Evolutionary conservation across 768 basidiomycete genomes (phyloP).

Genomic region (Leccinum ochraceum): DNA sequence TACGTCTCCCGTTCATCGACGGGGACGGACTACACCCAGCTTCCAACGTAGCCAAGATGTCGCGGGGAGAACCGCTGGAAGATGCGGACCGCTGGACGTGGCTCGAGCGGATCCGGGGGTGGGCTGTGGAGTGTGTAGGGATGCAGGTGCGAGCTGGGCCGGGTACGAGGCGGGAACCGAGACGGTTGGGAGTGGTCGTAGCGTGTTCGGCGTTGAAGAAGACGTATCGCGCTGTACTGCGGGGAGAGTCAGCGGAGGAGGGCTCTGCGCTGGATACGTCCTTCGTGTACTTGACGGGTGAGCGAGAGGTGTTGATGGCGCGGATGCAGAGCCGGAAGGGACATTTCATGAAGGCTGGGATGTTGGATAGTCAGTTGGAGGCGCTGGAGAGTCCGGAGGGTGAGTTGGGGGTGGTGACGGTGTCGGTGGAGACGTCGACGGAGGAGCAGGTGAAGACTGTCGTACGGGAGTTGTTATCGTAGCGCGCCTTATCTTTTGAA

Average conservation of each 20-base stretch:
- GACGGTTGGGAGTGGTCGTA: slow-evolving; percentile 63
- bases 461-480: neutral
- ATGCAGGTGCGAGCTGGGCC: neutral
- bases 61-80: slow-evolving; percentile 66
- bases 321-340: slow-evolving; percentile 65
- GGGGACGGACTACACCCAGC: slow-evolving; percentile 86
- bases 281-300: slow-evolving; percentile 80
- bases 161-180: neutral
- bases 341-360: slow-evolving; percentile 82
- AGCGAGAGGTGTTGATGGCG: slow-evolving; percentile 52
- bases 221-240: slow-evolving; percentile 78
- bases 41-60: slow-evolving; percentile 88
- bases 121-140: slow-evolving; percentile 42
- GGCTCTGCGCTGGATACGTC: slow-evolving; percentile 44
- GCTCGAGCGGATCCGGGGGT: slow-evolving; percentile 70
- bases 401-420: slow-evolving; percentile 67
- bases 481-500: neutral
- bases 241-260: slow-evolving; percentile 38
- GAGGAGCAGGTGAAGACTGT: slow-evolving; percentile 56
- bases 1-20: slow-evolving; percentile 80
- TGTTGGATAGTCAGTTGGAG: slow-evolving; percentile 78
- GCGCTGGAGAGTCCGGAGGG: slow-evolving; percentile 70
- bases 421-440: slow-evolving; percentile 53
- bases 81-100: slow-evolving; percentile 87
- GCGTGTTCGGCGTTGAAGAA: slow-evolving; percentile 85